Conservation (phyloP, 75 land plant species). For the Larix kaempferi region DNA sequence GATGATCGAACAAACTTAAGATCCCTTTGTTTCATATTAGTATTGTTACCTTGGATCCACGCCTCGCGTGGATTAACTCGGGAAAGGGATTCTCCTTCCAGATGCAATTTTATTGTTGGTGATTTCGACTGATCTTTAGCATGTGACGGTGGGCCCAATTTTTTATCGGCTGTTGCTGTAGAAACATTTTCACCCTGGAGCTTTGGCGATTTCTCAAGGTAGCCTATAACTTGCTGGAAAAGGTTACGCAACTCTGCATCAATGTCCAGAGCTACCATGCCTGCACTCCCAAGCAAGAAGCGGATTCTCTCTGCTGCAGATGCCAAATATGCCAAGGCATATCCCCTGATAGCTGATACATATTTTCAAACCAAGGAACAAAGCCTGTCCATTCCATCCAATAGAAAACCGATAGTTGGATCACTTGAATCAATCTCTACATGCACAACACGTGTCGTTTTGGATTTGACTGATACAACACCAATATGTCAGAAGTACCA, state of each 20-base stretch:
- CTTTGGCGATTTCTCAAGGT: constrained; percentile 86
- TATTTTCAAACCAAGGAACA: constrained; percentile 88
- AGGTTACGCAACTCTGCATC: constrained; percentile 75
- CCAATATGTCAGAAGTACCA: constrained; percentile 98
- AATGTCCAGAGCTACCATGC: constrained; percentile 95
- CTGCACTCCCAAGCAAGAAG: constrained; percentile 82
- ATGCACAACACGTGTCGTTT: constrained; percentile 57
- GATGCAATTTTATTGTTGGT: too few relatives aligned
- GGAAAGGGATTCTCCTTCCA: neutral
- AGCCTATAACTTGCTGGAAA: constrained; percentile 64
- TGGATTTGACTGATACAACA: constrained; percentile 76
- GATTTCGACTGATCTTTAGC: too few relatives aligned
- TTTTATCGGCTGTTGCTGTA: constrained; percentile 40
- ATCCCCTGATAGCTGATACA: constrained; percentile 89
- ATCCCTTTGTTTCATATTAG: neutral
- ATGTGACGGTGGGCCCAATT: too few relatives aligned
- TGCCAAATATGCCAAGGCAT: constrained; percentile 89
- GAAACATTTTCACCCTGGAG: constrained; percentile 77
- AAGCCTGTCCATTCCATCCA: constrained; percentile 91
- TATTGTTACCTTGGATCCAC: neutral
- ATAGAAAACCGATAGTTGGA: constrained; percentile 89
- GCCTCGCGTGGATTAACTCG: neutral
- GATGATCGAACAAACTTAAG: neutral
- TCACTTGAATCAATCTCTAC: constrained; percentile 92
- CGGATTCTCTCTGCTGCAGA: constrained; percentile 92